Evolutionary conservation across 257 asterid genomes (phyloP), one percentile per base, ranked within the genome.

Genomic region (Schizonepeta tenuifolia): DNA sequence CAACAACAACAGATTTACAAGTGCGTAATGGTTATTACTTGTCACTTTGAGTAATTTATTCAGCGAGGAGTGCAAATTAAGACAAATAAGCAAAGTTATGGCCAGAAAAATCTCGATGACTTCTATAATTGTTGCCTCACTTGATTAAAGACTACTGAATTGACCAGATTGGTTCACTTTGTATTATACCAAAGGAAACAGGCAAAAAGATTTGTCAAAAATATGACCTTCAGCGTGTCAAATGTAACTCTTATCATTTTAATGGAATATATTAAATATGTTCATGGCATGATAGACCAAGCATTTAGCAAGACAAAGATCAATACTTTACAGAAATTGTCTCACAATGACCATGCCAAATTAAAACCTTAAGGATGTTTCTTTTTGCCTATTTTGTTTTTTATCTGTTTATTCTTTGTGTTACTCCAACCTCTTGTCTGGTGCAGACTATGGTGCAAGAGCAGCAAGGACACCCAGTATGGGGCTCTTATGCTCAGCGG

Each of bases 401-500:
- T 14, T 67, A 5, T 58, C 61, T 69, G n/a, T 56, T 53, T 71
- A 18, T 40, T 47, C 69, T 28, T 40, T 13, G 35, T 47, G 47
- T 50, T 40, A 17, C 12, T 55, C 61, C 51, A 50, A 68, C 69
- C 57, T 78, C 59, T 76, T 65, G 73, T 70, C 65, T 82, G 81
- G 74, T 76, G 59, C 82, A 94, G 99, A 69, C 79, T 74, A 90
- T 85, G 74, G 99, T 90, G 68, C 94, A 83, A 85, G 99, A 94
- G 76, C 99, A 94, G 81, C 92, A 81, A 83, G 91, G 80, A 33
- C 99, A 94, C 76, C 95, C 92, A 46, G 71, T 70, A 59, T 94
- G 99, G 99, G 99, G 98, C 67, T 54, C 88, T 65, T 94, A 89
- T 77, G 97, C 96, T 60, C 96, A 88, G 79, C 84, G 86, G 65